These are phyloP conservation scores for Eucalyptus pauciflora DNA, from an alignment of 345 rosid genomes.

Conservation along the genomic window DNA sequence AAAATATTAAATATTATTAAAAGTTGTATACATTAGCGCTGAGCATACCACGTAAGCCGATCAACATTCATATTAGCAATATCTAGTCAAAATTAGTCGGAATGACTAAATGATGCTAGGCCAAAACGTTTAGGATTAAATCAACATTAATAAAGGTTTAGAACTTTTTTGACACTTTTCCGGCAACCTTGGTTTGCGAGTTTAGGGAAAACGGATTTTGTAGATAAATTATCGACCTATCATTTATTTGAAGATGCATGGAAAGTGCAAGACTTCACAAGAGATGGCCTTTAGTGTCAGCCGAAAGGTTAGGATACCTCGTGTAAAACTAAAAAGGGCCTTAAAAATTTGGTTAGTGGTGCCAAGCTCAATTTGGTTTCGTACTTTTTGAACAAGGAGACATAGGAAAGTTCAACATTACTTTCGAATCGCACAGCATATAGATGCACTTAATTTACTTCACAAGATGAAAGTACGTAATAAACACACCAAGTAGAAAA, in stretches of 20 bases:
- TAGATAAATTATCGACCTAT: background rate
- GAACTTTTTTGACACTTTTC: no score
- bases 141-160: no score
- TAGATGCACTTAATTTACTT: background rate
- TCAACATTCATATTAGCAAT: no score
- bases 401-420: no score
- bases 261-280: background rate
- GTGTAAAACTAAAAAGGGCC: background rate
- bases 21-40: accelerated
- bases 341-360: no score
- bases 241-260: background rate
- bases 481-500: background rate
- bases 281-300: background rate
- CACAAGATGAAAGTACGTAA: background rate
- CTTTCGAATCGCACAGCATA: background rate
- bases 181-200: no score
- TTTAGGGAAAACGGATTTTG: accelerated
- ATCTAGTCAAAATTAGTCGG: no score
- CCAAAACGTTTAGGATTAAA: no score
- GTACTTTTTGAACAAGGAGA: background rate
- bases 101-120: accelerated
- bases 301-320: no score
- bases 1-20: no score
- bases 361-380: background rate
- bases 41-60: no score